Evolutionary conservation across 495 filamentous ascomycete species (phyloP).

Genomic region (Mycothermus thermophilus): DNA sequence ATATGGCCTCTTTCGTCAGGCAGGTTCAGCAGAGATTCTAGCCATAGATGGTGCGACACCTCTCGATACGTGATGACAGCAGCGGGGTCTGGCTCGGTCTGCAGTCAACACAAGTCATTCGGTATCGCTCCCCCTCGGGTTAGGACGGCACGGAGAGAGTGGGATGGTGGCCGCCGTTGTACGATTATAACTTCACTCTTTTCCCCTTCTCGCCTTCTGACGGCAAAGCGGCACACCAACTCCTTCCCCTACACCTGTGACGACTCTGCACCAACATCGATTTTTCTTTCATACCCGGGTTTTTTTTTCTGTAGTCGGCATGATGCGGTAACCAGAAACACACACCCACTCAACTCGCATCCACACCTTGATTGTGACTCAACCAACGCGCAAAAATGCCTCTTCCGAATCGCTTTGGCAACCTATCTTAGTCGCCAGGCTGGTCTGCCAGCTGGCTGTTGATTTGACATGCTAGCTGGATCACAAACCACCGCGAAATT

Average conservation of each 20-base stretch:
- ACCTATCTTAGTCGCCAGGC: too few species aligned
- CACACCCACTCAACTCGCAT: slow-evolving; percentile 17
- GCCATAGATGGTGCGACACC: slow-evolving; percentile 20
- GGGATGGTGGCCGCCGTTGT: slow-evolving; percentile 20
- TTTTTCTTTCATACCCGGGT: slow-evolving; percentile 13
- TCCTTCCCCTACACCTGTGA: slow-evolving; percentile 18
- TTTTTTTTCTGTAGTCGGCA: slow-evolving; percentile 23
- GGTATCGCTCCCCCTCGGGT: too few species aligned
- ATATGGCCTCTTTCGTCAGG: slow-evolving; percentile 14
- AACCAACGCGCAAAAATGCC: slow-evolving; percentile 1
- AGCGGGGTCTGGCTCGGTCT: slow-evolving; percentile 18
- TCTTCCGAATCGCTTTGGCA: too few species aligned
- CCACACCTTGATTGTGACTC: slow-evolving; percentile 16
- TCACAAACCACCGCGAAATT: too few species aligned
- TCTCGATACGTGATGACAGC: slow-evolving; percentile 17
- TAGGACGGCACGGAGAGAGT: slow-evolving; percentile 20
- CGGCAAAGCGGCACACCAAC: slow-evolving; percentile 17
- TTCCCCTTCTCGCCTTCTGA: slow-evolving; percentile 16
- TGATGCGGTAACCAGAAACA: slow-evolving; percentile 18
- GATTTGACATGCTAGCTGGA: too few species aligned
- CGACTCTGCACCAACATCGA: slow-evolving; percentile 17
- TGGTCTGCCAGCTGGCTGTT: too few species aligned
- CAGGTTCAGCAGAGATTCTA: slow-evolving; percentile 16
- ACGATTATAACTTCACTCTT: slow-evolving; percentile 26
- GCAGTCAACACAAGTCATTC: slow-evolving; percentile 21